Evolutionary conservation across 2,329 filamentous ascomycete genomes (phyloP).

Genomic region (Trichoderma citrinoviride): DNA sequence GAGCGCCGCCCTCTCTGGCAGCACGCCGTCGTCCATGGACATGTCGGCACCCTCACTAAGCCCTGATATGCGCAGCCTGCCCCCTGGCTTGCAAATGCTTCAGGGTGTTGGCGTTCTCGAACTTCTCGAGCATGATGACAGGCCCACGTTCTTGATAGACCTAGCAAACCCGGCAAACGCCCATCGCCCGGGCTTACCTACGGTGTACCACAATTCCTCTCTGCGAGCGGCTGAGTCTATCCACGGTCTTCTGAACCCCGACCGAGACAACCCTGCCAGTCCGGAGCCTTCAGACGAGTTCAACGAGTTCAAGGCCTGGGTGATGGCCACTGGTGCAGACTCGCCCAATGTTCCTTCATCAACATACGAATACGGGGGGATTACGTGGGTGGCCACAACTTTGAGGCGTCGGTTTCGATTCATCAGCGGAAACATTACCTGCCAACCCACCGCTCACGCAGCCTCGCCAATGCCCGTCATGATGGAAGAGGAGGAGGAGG

Average conservation of each 20-base stretch:
- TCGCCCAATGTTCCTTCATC: slow-evolving; percentile 51
- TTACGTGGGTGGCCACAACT: slow-evolving; percentile 69
- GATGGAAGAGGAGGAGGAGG: slow-evolving; percentile 29
- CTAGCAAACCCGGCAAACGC: slow-evolving; percentile 57
- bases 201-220: slow-evolving; percentile 67
- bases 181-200: slow-evolving; percentile 52
- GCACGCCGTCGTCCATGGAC: slow-evolving; percentile 54
- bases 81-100: slow-evolving; percentile 54
- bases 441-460: slow-evolving; percentile 35
- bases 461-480: slow-evolving; percentile 39
- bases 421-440: slow-evolving; percentile 54
- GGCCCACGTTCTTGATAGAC: slow-evolving; percentile 75
- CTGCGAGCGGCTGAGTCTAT: slow-evolving; percentile 57
- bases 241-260: slow-evolving; percentile 55
- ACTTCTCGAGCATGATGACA: slow-evolving; percentile 70
- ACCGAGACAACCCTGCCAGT: slow-evolving; percentile 41
- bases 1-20: slow-evolving; percentile 48
- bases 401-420: slow-evolving; percentile 67
- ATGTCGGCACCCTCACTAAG: slow-evolving; percentile 50
- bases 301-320: slow-evolving; percentile 67
- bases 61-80: slow-evolving; percentile 48
- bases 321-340: slow-evolving; percentile 54
- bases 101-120: slow-evolving; percentile 67
- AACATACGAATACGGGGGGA: slow-evolving; percentile 60
- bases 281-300: slow-evolving; percentile 43